Conservation (phyloP, 108 stramenopile species). For the Fragilariopsis cylindrus region DNA sequence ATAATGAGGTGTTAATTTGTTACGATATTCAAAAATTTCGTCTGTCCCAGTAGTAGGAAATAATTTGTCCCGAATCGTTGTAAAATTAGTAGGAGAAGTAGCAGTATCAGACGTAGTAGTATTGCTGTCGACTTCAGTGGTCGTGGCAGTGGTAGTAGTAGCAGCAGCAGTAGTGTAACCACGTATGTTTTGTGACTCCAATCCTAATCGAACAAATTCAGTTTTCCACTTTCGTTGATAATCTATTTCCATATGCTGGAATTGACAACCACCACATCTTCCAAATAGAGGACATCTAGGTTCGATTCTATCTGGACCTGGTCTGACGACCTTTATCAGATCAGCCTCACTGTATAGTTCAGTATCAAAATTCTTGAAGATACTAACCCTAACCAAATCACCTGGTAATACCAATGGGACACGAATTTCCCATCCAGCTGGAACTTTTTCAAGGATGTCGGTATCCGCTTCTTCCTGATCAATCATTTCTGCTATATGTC, state of each 20-base stretch:
- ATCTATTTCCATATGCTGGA: conserved; percentile 89
- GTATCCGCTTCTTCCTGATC: conserved; percentile 15
- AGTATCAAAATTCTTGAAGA: conserved; percentile 81
- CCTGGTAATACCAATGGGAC: conserved; percentile 92
- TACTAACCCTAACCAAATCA: conserved; percentile 69
- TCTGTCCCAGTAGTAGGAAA: conserved; percentile 75
- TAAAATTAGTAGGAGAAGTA: too few relatives aligned
- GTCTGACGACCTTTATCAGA: conserved; percentile 78
- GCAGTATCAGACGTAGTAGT: too few relatives aligned
- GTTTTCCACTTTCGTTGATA: conserved; percentile 92
- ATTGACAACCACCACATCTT: conserved; percentile 96
- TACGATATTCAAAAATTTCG: conserved; percentile 88
- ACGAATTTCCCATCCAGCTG: conserved; percentile 81
- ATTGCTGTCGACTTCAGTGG: neutral
- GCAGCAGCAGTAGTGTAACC: conserved; percentile 29
- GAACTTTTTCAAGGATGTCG: neutral
- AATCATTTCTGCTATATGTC: neutral
- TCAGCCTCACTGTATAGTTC: conserved; percentile 88
- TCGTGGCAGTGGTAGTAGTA: neutral
- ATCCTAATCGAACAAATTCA: conserved; percentile 78
- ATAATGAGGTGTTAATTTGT: conserved; percentile 97
- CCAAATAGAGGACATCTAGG: conserved; percentile 83
- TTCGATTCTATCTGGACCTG: conserved; percentile 73
- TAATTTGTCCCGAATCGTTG: neutral
- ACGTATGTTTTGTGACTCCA: conserved; percentile 38